These are phyloP conservation scores for Russula virescens DNA, from an alignment of 768 basidiomycete species.

Conservation along the genomic window DNA sequence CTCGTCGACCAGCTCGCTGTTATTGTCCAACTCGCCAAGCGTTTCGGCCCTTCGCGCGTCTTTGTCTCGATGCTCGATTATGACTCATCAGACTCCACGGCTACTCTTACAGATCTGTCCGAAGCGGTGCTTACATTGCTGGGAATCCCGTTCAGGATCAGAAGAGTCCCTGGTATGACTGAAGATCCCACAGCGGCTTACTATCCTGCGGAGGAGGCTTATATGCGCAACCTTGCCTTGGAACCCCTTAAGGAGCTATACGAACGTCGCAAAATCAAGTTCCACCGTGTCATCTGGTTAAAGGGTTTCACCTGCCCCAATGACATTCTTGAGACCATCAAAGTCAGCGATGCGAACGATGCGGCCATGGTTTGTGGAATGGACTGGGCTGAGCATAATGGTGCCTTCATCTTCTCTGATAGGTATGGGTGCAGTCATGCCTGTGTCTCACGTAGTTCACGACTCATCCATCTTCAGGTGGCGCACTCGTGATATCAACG, in stretches of 20 bases:
- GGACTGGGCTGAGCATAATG: conserved; percentile 99
- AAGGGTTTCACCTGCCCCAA: conserved; percentile 99
- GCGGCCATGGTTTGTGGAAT: conserved; percentile 99
- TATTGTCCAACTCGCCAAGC: conserved; percentile 91
- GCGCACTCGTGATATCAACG: conserved; percentile 96
- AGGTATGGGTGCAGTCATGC: conserved; percentile 42
- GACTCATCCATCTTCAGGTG: conserved; percentile 47
- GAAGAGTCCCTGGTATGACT: conserved; percentile 91
- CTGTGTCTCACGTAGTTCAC: neutral
- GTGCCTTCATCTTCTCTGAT: conserved; percentile 97
- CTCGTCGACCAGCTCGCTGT: conserved; percentile 97
- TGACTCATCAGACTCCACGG: conserved; percentile 91
- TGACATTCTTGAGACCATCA: conserved; percentile 93
- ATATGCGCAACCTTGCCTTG: conserved; percentile 87
- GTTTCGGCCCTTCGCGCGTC: conserved; percentile 81
- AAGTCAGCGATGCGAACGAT: conserved; percentile 83
- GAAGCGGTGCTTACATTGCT: conserved; percentile 93
- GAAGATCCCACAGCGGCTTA: conserved; percentile 81
- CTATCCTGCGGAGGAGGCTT: conserved; percentile 93
- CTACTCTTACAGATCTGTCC: conserved; percentile 88
- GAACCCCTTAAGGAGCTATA: conserved; percentile 85
- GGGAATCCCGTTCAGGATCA: conserved; percentile 88
- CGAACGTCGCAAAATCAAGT: conserved; percentile 69
- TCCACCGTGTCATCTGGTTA: conserved; percentile 91
- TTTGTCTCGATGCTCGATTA: conserved; percentile 99